phyloP scores from a whole-genome alignment of 192 early-diverging fungal genomes.

The Coemansia interrupta region DNA sequence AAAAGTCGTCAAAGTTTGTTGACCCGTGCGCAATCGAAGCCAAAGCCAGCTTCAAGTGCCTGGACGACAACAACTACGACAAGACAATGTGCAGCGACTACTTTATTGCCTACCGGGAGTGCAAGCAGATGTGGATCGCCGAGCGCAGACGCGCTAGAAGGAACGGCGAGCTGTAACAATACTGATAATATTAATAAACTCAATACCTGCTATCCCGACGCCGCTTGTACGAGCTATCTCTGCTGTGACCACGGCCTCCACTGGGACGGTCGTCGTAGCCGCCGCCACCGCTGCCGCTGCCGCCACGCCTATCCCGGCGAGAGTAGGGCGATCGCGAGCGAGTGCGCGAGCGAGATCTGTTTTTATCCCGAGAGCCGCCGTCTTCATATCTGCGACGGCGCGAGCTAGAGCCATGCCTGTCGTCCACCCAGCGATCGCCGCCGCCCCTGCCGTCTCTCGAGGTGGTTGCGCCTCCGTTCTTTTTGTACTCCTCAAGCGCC shows the following conservation, averaged over 20 bases:
- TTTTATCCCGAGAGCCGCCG: neutral
- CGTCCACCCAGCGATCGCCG: constrained; percentile 17
- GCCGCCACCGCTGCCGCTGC: constrained; percentile 10
- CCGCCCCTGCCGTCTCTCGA: constrained; percentile 6
- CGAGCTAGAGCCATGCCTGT: constrained; percentile 12
- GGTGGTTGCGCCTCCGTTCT: constrained; percentile 8
- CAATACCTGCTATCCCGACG: constrained; percentile 27
- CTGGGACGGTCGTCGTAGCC: constrained; percentile 11
- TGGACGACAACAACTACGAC: constrained; percentile 48
- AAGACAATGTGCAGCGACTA: constrained; percentile 26
- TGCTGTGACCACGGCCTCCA: constrained; percentile 5
- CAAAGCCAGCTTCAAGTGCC: constrained; percentile 43
- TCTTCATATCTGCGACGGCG: constrained; percentile 20
- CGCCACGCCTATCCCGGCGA: constrained; percentile 12
- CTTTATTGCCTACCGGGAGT: constrained; percentile 46
- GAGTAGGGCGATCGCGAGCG: constrained; percentile 27
- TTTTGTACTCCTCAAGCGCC: constrained; percentile 64
- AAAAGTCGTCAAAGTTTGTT: constrained; percentile 44
- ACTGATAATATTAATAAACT: too few relatives aligned
- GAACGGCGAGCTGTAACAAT: constrained; percentile 10
- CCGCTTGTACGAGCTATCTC: constrained; percentile 25
- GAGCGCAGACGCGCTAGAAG: constrained; percentile 29
- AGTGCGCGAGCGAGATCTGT: constrained; percentile 9
- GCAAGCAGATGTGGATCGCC: constrained; percentile 45
- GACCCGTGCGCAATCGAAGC: constrained; percentile 49